Evolutionary conservation across 148 eudicot species (phyloP).

Genomic region (Cornus controversa): DNA sequence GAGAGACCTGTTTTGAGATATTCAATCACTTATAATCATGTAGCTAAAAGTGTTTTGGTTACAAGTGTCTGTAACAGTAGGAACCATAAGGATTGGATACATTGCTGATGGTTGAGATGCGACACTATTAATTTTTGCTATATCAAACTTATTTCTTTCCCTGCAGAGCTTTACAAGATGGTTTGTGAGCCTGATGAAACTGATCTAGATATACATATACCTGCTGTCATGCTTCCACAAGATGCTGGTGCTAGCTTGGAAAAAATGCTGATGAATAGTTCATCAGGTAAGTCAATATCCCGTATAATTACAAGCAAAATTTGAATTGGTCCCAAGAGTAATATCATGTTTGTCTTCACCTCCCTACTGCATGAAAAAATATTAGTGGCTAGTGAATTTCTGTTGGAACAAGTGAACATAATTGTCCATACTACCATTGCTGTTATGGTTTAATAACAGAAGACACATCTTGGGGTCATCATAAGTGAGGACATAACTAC

Average conservation of each 20-base stretch:
- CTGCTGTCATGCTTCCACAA: slow-evolving; percentile 78
- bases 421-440: not conserved
- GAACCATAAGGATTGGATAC: not conserved
- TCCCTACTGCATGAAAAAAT: not conserved
- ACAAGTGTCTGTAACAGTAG: not conserved
- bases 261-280: slow-evolving; percentile 49
- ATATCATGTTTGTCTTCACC: not conserved
- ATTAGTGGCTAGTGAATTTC: not conserved
- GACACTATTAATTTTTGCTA: not conserved
- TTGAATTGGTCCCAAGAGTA: too few species aligned
- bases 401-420: not conserved
- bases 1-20: not conserved
- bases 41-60: not conserved
- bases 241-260: slow-evolving; percentile 70
- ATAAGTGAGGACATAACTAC: not conserved
- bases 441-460: slow-evolving; percentile 2
- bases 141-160: slow-evolving; percentile 8
- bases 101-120: not conserved
- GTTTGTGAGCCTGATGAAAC: slow-evolving; percentile 85
- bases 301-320: not conserved
- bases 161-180: slow-evolving; percentile 84
- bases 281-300: slow-evolving; percentile 46
- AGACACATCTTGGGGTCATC: not conserved
- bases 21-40: not conserved
- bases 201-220: slow-evolving; percentile 76